Evolutionary conservation across 2,329 filamentous ascomycete genomes (phyloP).

Genomic region (Trematosphaeria pertusa): DNA sequence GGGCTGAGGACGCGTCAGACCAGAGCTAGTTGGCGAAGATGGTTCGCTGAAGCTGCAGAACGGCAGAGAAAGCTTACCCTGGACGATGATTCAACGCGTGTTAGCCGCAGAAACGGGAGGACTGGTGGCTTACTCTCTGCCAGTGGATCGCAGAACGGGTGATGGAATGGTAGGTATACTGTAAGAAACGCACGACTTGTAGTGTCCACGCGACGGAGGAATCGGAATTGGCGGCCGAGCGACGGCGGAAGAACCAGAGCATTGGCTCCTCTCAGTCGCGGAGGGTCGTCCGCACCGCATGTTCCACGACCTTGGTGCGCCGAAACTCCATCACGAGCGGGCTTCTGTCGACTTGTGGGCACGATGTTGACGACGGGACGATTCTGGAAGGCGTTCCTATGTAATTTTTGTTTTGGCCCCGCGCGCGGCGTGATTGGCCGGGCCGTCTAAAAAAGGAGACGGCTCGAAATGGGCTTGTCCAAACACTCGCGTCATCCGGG

Average conservation of each 20-base stretch:
- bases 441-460: slow-evolving; percentile 3
- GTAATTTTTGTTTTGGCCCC: neutral
- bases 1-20: slow-evolving; percentile 13
- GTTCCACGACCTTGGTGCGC: slow-evolving; percentile 19
- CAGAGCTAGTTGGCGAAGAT: slow-evolving; percentile 1
- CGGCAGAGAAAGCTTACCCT: neutral
- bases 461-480: slow-evolving; percentile 4
- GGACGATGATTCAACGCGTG: slow-evolving; percentile 6
- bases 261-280: slow-evolving; percentile 5
- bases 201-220: neutral
- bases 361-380: neutral
- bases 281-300: slow-evolving; percentile 6
- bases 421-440: slow-evolving; percentile 12
- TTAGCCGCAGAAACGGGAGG: slow-evolving; percentile 2
- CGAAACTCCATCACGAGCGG: slow-evolving; percentile 6
- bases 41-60: slow-evolving; percentile 1
- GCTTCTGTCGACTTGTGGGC: neutral
- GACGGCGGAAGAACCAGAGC: slow-evolving; percentile 6
- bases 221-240: slow-evolving; percentile 4
- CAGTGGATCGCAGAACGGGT: neutral
- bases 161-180: neutral
- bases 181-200: neutral
- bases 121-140: slow-evolving; percentile 3
- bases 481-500: slow-evolving; percentile 15
- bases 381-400: neutral